Base-by-base conservation (phyloP, 805 yeast species). In the Barnettozyma vustinii region DNA sequence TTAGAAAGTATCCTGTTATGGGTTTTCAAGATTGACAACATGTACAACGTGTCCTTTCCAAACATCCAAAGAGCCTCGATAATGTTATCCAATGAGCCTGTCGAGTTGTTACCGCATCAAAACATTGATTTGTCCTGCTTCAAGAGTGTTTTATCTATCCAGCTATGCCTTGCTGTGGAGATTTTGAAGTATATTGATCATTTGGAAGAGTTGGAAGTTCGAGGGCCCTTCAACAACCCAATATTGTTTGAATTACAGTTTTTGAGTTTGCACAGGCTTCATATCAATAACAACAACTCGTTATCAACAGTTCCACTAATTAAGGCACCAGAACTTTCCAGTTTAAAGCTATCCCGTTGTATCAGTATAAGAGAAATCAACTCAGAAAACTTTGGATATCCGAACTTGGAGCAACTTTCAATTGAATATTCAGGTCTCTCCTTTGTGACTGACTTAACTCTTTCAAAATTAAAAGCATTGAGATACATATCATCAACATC, bases 1-100 rank as follows among this genome's bases (percentile, higher is more conserved):
- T 25, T 55, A 16, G 27, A 20, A 9, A 23, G 39, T 15, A n/a
- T 55, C 2, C 20, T 48, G 7, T 39, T 54, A 1, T 52, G 56
- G 57, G 54, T 51, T 9, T 51, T 48, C 42, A 26, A 47, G 13
- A 42, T 56, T 10, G 33, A 40, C 5, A 33, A 37, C 6, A 15
- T 56, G 9, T 25, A 46, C 21, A 33, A 52, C 27, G 33, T 54
- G 10, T 13, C 42, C 15, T 42, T 46, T 1, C 57, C 57, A 3
- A 13, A 20, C 2, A 5, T 56, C 4, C 16, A 32, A 9, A 19
- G 20, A 6, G 55, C 51, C 2, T 54, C 57, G 2, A 37, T 56
- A 5, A 54, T 56, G 59, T 37, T 56, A 30, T 51, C 56, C 10
- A 48, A 47, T 37, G 59, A 56, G 40, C 59, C 59, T 2, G 37